phyloP scores from a whole-genome alignment of 805 yeast species.

The Barnettozyma botsteinii region DNA sequence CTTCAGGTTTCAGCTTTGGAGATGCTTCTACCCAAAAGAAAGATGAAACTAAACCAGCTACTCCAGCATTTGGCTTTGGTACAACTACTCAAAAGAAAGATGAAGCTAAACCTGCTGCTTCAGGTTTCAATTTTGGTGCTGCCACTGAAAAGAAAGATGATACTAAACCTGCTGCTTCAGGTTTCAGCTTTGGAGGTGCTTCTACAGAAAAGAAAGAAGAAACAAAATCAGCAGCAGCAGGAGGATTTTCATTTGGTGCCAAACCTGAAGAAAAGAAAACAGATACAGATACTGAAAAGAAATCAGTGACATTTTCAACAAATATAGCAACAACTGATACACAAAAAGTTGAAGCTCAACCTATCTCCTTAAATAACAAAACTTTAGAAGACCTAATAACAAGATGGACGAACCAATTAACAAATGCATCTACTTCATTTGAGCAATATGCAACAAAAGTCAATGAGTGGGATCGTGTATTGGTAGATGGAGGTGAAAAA shows the following conservation, averaged over 20 bases:
- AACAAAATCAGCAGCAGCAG: constrained; percentile 9
- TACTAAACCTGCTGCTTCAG: constrained; percentile 4
- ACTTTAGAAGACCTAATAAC: constrained; percentile 88
- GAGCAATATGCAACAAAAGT: constrained; percentile 68
- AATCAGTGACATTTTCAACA: constrained; percentile 25
- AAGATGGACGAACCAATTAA: constrained; percentile 86
- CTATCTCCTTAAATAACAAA: constrained; percentile 79
- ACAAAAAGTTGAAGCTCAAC: constrained; percentile 57
- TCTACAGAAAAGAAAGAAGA: constrained; percentile 10
- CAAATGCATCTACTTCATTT: constrained; percentile 68
- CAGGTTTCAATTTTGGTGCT: constrained; percentile 25
- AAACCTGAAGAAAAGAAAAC: constrained; percentile 13
- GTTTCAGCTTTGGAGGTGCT: constrained; percentile 21
- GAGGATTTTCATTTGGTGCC: constrained; percentile 15
- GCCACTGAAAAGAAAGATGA: constrained; percentile 14
- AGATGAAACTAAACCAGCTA: constrained; percentile 13
- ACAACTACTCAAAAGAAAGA: constrained; percentile 13
- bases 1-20: constrained; percentile 13
- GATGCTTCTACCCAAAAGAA: constrained; percentile 11
- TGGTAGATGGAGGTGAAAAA: constrained; percentile 82
- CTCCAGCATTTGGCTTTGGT: constrained; percentile 22
- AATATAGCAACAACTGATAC: constrained; percentile 34
- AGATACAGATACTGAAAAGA: constrained; percentile 19
- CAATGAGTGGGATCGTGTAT: constrained; percentile 77
- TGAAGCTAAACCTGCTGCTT: constrained; percentile 10